phyloP scores from a whole-genome alignment of 495 filamentous ascomycete species.

The Neurospora sp. region DNA sequence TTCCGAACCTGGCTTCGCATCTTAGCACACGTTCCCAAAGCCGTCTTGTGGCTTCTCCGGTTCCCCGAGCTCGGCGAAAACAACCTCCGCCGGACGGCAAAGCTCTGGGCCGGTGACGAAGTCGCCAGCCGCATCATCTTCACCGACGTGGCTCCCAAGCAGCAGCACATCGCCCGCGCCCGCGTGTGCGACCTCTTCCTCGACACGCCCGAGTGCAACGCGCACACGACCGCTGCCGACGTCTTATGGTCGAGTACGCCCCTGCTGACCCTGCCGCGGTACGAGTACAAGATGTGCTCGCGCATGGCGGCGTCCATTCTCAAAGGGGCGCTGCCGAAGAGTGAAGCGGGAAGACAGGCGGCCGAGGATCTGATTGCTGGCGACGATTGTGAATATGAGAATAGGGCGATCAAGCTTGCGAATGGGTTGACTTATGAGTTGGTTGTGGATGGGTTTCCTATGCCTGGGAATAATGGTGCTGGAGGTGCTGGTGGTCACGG shows the following conservation, averaged over 20 bases:
- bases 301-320: conserved; percentile 95
- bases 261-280: conserved; percentile 84
- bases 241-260: conserved; percentile 94
- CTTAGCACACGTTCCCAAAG: conserved; percentile 73
- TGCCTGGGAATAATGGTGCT: not conserved
- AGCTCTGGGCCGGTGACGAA: conserved; percentile 72
- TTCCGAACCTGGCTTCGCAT: conserved; percentile 96
- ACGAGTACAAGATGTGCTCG: conserved; percentile 97
- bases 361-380: conserved; percentile 65
- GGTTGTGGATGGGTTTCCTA: not conserved
- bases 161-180: conserved; percentile 86
- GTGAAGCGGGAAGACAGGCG: conserved; percentile 53
- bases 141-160: conserved; percentile 93
- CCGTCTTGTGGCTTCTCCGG: conserved; percentile 89
- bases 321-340: conserved; percentile 72
- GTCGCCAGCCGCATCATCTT: conserved; percentile 91
- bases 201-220: conserved; percentile 97
- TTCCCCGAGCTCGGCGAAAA: conserved; percentile 91
- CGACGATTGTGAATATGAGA: conserved; percentile 74
- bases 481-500: not conserved
- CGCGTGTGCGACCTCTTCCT: conserved; percentile 90
- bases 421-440: conserved; percentile 51
- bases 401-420: conserved; percentile 65
- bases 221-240: conserved; percentile 94
- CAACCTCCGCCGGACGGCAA: conserved; percentile 71